phyloP scores from a whole-genome alignment of 345 rosid species.

The Salix udensis region DNA sequence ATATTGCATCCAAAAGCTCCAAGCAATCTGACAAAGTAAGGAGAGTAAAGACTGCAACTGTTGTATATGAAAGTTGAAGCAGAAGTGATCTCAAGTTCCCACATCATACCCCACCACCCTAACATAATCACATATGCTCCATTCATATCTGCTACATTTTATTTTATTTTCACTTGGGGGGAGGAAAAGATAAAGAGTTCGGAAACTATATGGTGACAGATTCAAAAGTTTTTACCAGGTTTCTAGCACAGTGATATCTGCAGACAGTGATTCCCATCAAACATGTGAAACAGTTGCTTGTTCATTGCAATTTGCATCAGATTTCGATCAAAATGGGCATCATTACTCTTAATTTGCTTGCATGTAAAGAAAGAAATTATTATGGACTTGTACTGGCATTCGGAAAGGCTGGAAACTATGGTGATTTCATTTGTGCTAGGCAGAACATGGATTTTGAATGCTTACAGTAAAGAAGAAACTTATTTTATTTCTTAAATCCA shows the following conservation, averaged over 20 bases:
- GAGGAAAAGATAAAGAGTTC: too few species aligned
- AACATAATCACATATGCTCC: not conserved
- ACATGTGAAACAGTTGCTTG: too few species aligned
- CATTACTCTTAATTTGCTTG: not conserved
- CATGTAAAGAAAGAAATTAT: not conserved
- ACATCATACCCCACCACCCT: not conserved
- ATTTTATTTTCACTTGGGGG: not conserved
- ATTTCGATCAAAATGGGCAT: not conserved
- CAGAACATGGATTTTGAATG: not conserved
- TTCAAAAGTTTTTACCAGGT: too few species aligned
- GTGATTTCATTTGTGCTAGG: not conserved
- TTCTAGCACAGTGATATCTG: too few species aligned
- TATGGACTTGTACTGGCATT: not conserved
- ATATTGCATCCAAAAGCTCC: slow-evolving; percentile 12
- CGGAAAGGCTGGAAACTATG: too few species aligned
- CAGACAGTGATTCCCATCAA: too few species aligned
- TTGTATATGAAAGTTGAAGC: not conserved
- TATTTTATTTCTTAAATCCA: slow-evolving; percentile 4
- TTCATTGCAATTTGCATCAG: too few species aligned
- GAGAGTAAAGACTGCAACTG: not conserved
- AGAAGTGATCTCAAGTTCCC: not conserved
- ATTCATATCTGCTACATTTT: not conserved
- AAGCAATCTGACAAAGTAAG: slow-evolving; percentile 6
- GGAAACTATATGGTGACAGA: too few species aligned
- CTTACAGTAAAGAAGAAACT: not conserved